These are phyloP conservation scores for Mollisiaceae sp. DNA, from an alignment of 2,329 filamentous ascomycete species.

Conservation along the genomic window DNA sequence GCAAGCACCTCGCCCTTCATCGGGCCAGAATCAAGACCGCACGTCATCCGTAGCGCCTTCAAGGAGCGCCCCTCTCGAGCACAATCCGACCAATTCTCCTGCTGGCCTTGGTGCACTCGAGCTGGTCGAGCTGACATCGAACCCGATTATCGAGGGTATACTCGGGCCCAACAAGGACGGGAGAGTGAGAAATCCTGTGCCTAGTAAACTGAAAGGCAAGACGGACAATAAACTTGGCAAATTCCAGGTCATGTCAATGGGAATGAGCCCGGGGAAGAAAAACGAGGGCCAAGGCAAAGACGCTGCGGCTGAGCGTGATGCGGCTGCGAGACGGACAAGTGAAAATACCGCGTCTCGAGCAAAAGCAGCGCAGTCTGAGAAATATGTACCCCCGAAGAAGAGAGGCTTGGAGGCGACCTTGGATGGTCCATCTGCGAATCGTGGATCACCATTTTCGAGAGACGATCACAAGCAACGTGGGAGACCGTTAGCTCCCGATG, in stretches of 20 bases:
- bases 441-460: conserved; percentile 37
- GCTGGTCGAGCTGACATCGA: conserved; percentile 54
- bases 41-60: conserved; percentile 29
- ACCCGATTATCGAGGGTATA: conserved; percentile 37
- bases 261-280: conserved; percentile 49
- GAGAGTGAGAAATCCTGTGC: conserved; percentile 61
- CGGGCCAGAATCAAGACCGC: conserved; percentile 34
- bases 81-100: conserved; percentile 31
- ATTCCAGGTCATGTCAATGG: conserved; percentile 68
- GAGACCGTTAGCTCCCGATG: conserved; percentile 48
- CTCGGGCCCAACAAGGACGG: conserved; percentile 51
- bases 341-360: conserved; percentile 65
- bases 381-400: conserved; percentile 55
- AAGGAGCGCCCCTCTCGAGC: conserved; percentile 29
- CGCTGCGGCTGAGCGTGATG: conserved; percentile 60
- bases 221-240: conserved; percentile 62
- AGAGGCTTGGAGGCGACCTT: conserved; percentile 36
- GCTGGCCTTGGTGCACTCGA: conserved; percentile 56
- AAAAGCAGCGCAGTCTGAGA: conserved; percentile 57
- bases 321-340: conserved; percentile 64
- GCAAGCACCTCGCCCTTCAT: conserved; percentile 35
- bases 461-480: conserved; percentile 38
- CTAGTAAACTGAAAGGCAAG: conserved; percentile 65
- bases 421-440: conserved; percentile 29
- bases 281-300: conserved; percentile 41